Conservation (phyloP, 106 monocot species). For the Gastrodia elata region DNA sequence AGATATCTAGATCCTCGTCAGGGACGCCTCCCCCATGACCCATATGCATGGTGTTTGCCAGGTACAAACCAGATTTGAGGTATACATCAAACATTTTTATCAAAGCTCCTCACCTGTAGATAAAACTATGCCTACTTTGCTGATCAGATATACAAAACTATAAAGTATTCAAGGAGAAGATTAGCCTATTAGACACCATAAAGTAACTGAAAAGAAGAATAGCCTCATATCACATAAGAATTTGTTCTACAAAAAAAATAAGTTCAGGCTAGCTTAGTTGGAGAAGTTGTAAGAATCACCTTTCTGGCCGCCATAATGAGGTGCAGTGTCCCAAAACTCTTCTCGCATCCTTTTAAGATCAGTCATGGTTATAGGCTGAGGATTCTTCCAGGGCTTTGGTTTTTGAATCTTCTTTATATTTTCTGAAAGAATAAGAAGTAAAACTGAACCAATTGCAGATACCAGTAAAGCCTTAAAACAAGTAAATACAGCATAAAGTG, state of each 20-base stretch:
- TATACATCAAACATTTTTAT: neutral
- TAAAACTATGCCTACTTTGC: neutral
- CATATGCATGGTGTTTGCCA: too few species aligned
- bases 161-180: neutral
- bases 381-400: conserved; percentile 67
- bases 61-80: neutral
- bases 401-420: conserved; percentile 47
- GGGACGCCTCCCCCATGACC: too few species aligned
- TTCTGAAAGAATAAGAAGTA: conserved; percentile 15
- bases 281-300: conserved; percentile 17
- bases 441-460: neutral
- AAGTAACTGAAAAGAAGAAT: neutral
- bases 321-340: conserved; percentile 79
- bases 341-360: conserved; percentile 59
- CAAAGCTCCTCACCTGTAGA: neutral
- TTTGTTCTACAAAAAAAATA: neutral
- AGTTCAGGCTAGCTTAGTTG: neutral
- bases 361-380: conserved; percentile 33
- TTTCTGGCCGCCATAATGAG: conserved; percentile 77
- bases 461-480: neutral
- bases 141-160: neutral
- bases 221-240: neutral
- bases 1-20: too few species aligned
- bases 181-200: neutral
- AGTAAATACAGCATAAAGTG: neutral